phyloP scores from a whole-genome alignment of 805 yeast genomes.

The Metschnikowia picachoensis region DNA sequence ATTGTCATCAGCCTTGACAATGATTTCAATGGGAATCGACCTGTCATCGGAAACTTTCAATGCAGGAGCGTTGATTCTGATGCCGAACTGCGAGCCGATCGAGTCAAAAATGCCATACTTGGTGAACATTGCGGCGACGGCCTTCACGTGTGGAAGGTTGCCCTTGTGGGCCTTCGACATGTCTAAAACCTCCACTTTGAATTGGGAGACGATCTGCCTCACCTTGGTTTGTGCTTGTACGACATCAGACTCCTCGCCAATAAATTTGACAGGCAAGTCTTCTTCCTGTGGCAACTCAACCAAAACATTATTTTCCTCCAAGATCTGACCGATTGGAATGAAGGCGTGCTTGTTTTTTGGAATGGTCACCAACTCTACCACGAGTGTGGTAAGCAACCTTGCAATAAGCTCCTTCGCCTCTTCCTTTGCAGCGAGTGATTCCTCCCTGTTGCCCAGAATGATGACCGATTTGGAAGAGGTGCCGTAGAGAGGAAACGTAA shows the following conservation, averaged over 20 bases:
- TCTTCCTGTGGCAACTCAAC: conserved; percentile 52
- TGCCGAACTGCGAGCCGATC: conserved; percentile 37
- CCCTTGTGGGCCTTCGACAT: conserved; percentile 88
- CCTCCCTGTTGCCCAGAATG: conserved; percentile 70
- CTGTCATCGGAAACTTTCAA: conserved; percentile 38
- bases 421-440: conserved; percentile 52
- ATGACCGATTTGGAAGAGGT: conserved; percentile 38
- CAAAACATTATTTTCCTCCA: conserved; percentile 51
- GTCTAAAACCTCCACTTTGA: conserved; percentile 65
- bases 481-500: conserved; percentile 35
- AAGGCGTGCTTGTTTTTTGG: conserved; percentile 70
- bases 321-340: conserved; percentile 52
- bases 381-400: conserved; percentile 42
- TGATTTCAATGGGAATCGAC: conserved; percentile 57
- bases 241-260: conserved; percentile 58
- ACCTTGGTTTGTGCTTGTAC: conserved; percentile 61
- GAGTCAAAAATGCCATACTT: conserved; percentile 45
- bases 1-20: conserved; percentile 44
- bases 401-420: conserved; percentile 45
- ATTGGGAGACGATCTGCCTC: conserved; percentile 54
- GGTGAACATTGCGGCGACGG: conserved; percentile 63
- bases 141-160: conserved; percentile 68
- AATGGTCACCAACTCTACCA: conserved; percentile 54
- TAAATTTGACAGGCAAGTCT: conserved; percentile 51
- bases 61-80: conserved; percentile 38